Percentiles rank a stretch among this genome's conserved stretches.
Conservation (phyloP, 148 eudicot species). For the Vaccinium vitisidaea region DNA sequence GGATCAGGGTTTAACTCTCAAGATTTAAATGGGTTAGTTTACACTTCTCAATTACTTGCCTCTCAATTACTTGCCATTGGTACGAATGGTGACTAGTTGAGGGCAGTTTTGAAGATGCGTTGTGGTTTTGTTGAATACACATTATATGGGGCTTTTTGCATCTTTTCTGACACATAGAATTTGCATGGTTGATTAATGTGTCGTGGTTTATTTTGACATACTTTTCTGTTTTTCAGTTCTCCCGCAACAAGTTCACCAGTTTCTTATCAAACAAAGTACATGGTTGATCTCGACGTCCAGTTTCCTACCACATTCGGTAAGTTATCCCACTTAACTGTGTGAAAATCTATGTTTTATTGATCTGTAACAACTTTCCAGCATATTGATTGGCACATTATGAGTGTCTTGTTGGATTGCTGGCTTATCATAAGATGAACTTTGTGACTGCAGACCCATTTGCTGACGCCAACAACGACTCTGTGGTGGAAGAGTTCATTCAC, state of each 20-base stretch:
- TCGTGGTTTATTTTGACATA: background rate
- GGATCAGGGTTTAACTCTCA: background rate
- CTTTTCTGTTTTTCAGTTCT: background rate
- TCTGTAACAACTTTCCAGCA: no score
- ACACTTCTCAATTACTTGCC: background rate
- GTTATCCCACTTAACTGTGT: background rate
- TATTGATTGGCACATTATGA: background rate
- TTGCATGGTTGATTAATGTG: background rate
- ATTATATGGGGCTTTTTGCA: background rate
- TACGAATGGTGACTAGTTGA: background rate
- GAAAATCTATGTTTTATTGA: no score
- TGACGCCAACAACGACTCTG: constrained; percentile 51
- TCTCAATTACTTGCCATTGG: background rate
- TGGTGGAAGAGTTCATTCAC: constrained; percentile 70
- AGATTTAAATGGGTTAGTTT: background rate
- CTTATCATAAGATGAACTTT: background rate
- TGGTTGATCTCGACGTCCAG: constrained; percentile 73
- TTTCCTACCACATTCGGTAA: constrained; percentile 48
- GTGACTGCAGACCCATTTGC: constrained; percentile 56
- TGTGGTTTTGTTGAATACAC: background rate
- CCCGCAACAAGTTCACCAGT: background rate
- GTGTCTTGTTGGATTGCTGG: background rate
- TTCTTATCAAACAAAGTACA: constrained; percentile 36
- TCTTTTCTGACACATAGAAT: background rate
- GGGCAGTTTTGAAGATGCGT: background rate